Evolutionary conservation across 352 stramenopile species (phyloP).

Genomic region (Globisporangium apiculatum): DNA sequence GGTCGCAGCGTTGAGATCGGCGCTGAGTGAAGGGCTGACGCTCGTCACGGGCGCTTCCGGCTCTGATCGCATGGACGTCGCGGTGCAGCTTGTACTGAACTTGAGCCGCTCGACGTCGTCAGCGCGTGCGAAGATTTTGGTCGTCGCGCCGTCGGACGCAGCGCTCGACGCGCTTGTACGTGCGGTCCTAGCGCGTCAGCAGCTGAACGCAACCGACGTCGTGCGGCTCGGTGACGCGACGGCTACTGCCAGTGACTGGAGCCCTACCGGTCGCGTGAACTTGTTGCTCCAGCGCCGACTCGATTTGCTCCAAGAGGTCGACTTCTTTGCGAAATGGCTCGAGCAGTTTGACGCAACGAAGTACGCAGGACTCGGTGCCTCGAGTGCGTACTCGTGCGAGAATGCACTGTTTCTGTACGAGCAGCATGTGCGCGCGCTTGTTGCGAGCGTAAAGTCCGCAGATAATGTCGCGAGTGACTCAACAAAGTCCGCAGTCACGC

Average conservation of each 20-base stretch:
- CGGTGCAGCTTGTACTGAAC: constrained; percentile 92
- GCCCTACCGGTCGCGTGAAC: constrained; percentile 87
- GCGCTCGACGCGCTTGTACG: constrained; percentile 94
- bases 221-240: constrained; percentile 74
- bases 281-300: constrained; percentile 57
- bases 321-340: constrained; percentile 89
- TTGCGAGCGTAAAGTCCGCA: too few relatives aligned
- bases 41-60: constrained; percentile 91
- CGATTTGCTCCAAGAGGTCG: constrained; percentile 89
- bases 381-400: constrained; percentile 93
- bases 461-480: too few relatives aligned
- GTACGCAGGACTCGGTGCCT: constrained; percentile 50
- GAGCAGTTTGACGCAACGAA: constrained; percentile 32
- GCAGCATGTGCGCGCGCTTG: constrained; percentile 67
- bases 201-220: constrained; percentile 79
- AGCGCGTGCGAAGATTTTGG: constrained; percentile 85
- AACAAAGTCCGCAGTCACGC: too few relatives aligned
- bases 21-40: constrained; percentile 92
- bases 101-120: constrained; percentile 76
- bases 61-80: constrained; percentile 94
- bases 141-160: constrained; percentile 94
- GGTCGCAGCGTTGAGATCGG: constrained; percentile 87
- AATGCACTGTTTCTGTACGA: constrained; percentile 94
- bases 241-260: constrained; percentile 80
- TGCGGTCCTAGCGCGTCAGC: constrained; percentile 86